Conservation (phyloP, 371 early-diverging fungal genomes). For the Rhizopus arrhizus region DNA sequence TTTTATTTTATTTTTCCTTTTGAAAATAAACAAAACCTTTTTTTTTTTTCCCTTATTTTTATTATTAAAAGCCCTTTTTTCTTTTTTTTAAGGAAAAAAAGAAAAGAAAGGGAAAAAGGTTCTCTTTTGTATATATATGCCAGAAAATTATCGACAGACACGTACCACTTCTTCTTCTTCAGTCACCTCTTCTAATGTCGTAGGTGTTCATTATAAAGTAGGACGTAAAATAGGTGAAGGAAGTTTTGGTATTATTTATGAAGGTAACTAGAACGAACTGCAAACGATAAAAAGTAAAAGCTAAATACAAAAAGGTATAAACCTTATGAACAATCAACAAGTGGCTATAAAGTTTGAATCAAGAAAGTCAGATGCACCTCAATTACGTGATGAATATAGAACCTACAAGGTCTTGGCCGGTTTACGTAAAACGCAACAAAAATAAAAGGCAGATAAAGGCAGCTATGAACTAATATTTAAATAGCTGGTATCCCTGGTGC, state of each 20-base stretch:
- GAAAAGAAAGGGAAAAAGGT: too few species aligned
- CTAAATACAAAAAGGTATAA: constrained; percentile 44
- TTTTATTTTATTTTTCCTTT: too few species aligned
- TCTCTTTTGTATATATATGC: constrained; percentile 6
- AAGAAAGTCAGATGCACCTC: constrained; percentile 92
- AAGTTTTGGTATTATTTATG: constrained; percentile 94
- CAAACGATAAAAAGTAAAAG: neutral
- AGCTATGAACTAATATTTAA: neutral
- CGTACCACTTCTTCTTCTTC: constrained; percentile 22
- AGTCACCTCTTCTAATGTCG: constrained; percentile 53
- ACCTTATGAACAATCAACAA: constrained; percentile 79
- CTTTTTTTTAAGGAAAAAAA: neutral
- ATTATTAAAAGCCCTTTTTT: neutral
- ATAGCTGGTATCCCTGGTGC: constrained; percentile 83
- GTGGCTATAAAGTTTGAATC: constrained; percentile 96
- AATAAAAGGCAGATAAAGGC: neutral
- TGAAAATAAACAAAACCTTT: too few species aligned
- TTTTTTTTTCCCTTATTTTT: too few species aligned
- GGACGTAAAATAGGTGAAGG: constrained; percentile 96
- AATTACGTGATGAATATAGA: constrained; percentile 89
- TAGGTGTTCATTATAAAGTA: constrained; percentile 92
- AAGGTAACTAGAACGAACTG: constrained; percentile 62
- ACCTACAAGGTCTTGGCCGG: constrained; percentile 87
- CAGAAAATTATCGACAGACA: constrained; percentile 28
- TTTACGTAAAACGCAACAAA: constrained; percentile 57